Conservation (phyloP, 108 stramenopile genomes). For the Pseudonitzschia multistriata region DNA sequence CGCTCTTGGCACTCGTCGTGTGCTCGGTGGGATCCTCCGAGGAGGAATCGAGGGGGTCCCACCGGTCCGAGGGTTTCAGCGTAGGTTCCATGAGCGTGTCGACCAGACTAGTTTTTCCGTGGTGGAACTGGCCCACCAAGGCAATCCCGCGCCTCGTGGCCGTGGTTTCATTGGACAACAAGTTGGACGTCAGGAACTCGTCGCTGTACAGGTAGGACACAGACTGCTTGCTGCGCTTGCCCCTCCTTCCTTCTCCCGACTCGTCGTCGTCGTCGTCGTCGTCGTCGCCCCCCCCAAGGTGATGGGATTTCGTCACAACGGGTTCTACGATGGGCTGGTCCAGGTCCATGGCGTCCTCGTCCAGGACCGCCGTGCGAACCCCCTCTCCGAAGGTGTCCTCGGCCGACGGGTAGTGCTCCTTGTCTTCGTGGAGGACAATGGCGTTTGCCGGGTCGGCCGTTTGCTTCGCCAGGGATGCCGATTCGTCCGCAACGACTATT, state of each 20-base stretch:
- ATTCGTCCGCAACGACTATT: constrained; percentile 35
- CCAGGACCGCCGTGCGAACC: constrained; percentile 93
- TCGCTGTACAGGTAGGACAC: constrained; percentile 49
- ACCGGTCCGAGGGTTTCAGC: constrained; percentile 31
- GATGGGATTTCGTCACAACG: constrained; percentile 59
- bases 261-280: neutral
- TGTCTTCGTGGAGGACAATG: constrained; percentile 98
- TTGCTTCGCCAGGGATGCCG: constrained; percentile 6
- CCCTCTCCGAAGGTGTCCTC: constrained; percentile 91
- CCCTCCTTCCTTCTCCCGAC: neutral
- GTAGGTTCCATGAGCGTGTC: constrained; percentile 84
- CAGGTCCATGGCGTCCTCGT: constrained; percentile 98
- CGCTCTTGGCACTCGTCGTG: constrained; percentile 36
- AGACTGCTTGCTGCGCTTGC: constrained; percentile 15
- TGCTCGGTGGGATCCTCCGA: constrained; percentile 36
- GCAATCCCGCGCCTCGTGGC: constrained; percentile 80
- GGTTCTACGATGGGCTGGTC: constrained; percentile 97
- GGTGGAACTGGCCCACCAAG: constrained; percentile 93
- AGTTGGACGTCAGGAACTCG: constrained; percentile 51
- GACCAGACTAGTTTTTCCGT: constrained; percentile 91
- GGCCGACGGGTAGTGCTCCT: constrained; percentile 98
- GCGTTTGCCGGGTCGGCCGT: constrained; percentile 63
- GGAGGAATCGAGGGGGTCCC: constrained; percentile 29
- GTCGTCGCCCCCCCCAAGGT: neutral
- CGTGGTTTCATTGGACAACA: constrained; percentile 74